Evolutionary conservation across 2,329 filamentous ascomycete species (phyloP), one percentile per base, ranked within the genome.

Genomic region (Aspergillus sp.): DNA sequence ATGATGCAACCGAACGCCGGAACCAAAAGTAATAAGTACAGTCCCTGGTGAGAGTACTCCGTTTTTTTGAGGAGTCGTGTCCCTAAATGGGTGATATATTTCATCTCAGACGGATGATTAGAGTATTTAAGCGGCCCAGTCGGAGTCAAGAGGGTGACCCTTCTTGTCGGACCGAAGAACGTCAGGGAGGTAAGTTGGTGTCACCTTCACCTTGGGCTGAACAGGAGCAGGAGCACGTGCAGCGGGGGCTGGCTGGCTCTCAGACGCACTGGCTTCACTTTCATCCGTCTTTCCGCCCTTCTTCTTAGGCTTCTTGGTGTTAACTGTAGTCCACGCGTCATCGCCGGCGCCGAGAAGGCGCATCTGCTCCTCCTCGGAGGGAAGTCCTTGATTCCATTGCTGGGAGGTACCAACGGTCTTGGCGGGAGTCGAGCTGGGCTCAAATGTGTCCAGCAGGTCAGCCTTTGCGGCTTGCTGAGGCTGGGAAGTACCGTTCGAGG

Each of bases 291-390:
- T 76, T 58, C 70, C 72, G 17, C 70, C 68, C 63, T 73, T 76
- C 72, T 80, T 81, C 70, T 80, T 82, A 70, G 80, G 80, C 70
- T 82, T 80, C 77, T 86, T 86, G 68, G 77, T 83, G 33, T 81
- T 76, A 23, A 87, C 85, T 9, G 84, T 84, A 62, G 81, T 86
- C 86, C 85, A 88, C 52, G 81, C 81, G 56, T 80, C 80, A 46
- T 84, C 80, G 43, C 76, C 74, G 31, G 78, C 76, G 50, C 72
- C 79, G 49, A 82, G 72, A 58, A 82, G 74, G 46, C 80, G 79
- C 68, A 86, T 73, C 70, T 87, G 84, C 68, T 86, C 84, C 62
- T 87, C 84, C 70, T 87, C 85, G 3, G 83, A 83, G 15, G 82
- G 82, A 40, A 84, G 73, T 54, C 77, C 77, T 50, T 76, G 72